Base-by-base conservation (phyloP, 352 stramenopile genomes). In the Thalassiosira exigua region DNA sequence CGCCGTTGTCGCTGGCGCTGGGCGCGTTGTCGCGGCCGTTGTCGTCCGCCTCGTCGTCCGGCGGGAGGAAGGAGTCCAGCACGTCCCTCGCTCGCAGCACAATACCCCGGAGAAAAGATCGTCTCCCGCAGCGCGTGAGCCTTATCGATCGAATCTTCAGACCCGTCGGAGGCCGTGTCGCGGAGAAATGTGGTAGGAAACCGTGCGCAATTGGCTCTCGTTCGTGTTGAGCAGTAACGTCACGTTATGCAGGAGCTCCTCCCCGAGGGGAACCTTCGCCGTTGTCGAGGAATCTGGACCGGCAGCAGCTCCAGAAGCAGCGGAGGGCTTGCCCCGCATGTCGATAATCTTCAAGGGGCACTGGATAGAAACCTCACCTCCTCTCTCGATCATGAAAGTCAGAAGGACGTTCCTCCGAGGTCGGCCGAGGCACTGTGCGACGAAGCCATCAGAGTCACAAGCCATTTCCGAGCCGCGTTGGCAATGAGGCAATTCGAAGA, bases 181-280 rank as follows among this genome's bases (percentile, higher is more conserved):
- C 14, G 7, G 14, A 7, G 14, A 14, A 44, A 14, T 14, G 66
- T 92, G 84, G 36, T 90, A 82, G 4, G 79, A 81, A 9, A 70
- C 51, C 4, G 87, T 90, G 54, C 87, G 81, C 14, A 94, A 29
- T 58, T 91, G 85, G 56, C 82, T 86, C 69, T 94, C 89, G 48
- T 88, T 61, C 21, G 75, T 92, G 39, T 87, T 86, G 1, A 93
- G 48, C n/a, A 93, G 57, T 21, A 92, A 69, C 1, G 83, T 87
- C 3, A 93, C 39, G 70, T 94, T 94, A 70, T 91, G 83, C 24
- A 94, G 59, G 19, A 94, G 58, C 70, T 94, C 89, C 59, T 87
- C 81, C 22, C 81, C 89, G 7, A 94, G 68, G 4, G 46, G 76
- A 58, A 85, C 66, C 27, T 22, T 1, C 4, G 41, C 48, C 7